phyloP scores from a whole-genome alignment of 2,329 filamentous ascomycete species.

The Didymella arachidicola region DNA sequence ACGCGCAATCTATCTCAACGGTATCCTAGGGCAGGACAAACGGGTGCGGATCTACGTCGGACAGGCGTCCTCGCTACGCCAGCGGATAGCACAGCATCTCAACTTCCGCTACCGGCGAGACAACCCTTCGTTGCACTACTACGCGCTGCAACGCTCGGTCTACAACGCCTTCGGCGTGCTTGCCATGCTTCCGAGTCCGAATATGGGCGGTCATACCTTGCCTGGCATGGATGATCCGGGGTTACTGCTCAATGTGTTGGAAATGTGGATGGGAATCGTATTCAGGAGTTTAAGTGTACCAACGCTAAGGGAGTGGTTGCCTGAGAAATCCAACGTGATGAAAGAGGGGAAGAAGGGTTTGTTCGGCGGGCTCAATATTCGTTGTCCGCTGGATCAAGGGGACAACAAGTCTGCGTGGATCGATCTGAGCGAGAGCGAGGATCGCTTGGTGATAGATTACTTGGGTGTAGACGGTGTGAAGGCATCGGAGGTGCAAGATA shows the following conservation, averaged over 20 bases:
- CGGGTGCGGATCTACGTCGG: slow-evolving; percentile 42
- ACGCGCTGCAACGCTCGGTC: slow-evolving; percentile 39
- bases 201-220: slow-evolving; percentile 22
- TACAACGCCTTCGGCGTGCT: slow-evolving; percentile 42
- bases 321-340: slow-evolving; percentile 3
- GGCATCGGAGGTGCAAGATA: background rate
- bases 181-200: slow-evolving; percentile 25
- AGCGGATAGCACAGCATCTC: slow-evolving; percentile 40
- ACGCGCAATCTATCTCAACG: slow-evolving; percentile 39
- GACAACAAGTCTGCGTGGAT: slow-evolving; percentile 28
- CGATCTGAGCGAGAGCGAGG: slow-evolving; percentile 33
- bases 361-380: slow-evolving; percentile 42
- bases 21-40: slow-evolving; percentile 36
- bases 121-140: slow-evolving; percentile 46
- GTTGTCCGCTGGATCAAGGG: slow-evolving; percentile 43
- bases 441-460: slow-evolving; percentile 36
- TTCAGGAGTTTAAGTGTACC: slow-evolving; percentile 37
- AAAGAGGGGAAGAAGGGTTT: slow-evolving; percentile 27
- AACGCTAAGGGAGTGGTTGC: slow-evolving; percentile 36
- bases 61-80: slow-evolving; percentile 38
- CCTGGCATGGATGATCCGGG: slow-evolving; percentile 39
- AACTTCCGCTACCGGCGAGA: slow-evolving; percentile 49
- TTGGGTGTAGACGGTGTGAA: slow-evolving; percentile 12
- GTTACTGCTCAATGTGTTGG: slow-evolving; percentile 44
- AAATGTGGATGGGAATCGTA: slow-evolving; percentile 49